Percentiles rank a stretch among this genome's conserved stretches.
Conservation (phyloP, 371 early-diverging fungal species). For the Mucor irregularis region DNA sequence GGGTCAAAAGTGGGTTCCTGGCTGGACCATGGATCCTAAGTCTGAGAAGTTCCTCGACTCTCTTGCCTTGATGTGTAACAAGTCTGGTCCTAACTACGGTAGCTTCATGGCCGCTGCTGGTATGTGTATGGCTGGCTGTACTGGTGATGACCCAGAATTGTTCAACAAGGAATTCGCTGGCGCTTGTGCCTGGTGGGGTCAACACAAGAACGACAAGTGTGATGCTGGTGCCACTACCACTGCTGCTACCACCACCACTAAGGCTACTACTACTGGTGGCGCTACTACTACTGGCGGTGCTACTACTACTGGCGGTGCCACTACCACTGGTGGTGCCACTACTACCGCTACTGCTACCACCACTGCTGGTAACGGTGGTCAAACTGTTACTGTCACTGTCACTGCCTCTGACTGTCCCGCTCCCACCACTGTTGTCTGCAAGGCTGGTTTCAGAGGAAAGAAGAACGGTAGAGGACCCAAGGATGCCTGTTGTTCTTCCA, state of each 20-base stretch:
- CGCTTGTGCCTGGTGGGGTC: slow-evolving; percentile 28
- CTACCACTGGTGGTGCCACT: slow-evolving; percentile 5
- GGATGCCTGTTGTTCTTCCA: not conserved
- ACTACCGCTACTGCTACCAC: slow-evolving; percentile 14
- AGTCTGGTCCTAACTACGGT: slow-evolving; percentile 23
- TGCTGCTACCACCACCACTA: not conserved
- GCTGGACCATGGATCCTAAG: slow-evolving; percentile 33
- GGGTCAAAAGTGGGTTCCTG: slow-evolving; percentile 19
- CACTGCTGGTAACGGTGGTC: slow-evolving; percentile 6
- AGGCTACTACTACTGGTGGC: not conserved
- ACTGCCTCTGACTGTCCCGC: slow-evolving; percentile 11
- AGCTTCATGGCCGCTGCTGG: slow-evolving; percentile 42
- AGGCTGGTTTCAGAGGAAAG: slow-evolving; percentile 16
- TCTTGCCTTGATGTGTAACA: slow-evolving; percentile 29
- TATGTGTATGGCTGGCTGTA: slow-evolving; percentile 39
- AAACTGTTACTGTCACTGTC: slow-evolving; percentile 15
- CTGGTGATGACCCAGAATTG: slow-evolving; percentile 13
- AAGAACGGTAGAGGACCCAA: slow-evolving; percentile 13
- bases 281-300: not conserved
- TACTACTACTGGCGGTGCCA: not conserved
- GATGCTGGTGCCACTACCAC: slow-evolving; percentile 4
- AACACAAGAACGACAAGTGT: slow-evolving; percentile 20
- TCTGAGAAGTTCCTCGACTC: slow-evolving; percentile 35
- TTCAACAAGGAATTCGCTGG: slow-evolving; percentile 25
- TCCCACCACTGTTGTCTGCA: slow-evolving; percentile 11